Evolutionary conservation across 192 early-diverging fungal genomes (phyloP).

Genomic region (Chytriomyces sp.): DNA sequence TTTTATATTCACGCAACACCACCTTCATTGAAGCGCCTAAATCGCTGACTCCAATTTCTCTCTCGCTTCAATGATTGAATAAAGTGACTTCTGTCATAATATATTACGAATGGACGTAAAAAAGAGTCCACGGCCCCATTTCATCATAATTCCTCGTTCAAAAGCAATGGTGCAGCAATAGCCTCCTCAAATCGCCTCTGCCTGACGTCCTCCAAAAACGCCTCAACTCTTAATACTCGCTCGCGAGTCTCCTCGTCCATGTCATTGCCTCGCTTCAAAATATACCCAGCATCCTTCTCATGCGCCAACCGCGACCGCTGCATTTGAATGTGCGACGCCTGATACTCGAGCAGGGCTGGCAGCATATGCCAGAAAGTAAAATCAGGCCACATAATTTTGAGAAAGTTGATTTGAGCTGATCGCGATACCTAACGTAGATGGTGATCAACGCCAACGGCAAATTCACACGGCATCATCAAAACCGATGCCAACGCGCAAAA

Average conservation of each 20-base stretch:
- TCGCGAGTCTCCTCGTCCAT: background rate
- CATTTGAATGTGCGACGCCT: slow-evolving; percentile 40
- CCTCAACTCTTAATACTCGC: background rate
- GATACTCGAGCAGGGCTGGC: slow-evolving; percentile 79
- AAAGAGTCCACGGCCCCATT: no score
- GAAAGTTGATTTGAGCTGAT: slow-evolving; percentile 81
- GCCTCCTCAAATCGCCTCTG: background rate
- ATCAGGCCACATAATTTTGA: slow-evolving; percentile 92
- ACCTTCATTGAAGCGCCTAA: background rate
- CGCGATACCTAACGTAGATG: slow-evolving; percentile 39
- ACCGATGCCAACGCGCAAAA: background rate
- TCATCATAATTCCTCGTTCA: no score
- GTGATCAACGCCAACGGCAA: background rate
- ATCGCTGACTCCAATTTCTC: background rate
- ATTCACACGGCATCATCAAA: slow-evolving; percentile 1
- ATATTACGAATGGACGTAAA: no score
- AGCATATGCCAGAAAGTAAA: slow-evolving; percentile 88
- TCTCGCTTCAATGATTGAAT: no score
- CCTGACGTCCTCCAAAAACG: slow-evolving; percentile 6
- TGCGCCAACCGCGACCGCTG: background rate
- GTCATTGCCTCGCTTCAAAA: background rate
- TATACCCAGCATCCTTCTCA: background rate
- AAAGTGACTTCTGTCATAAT: no score
- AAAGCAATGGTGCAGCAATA: background rate
- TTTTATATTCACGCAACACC: background rate